Percentiles rank a stretch among this genome's conserved stretches.
These are phyloP conservation scores for Tylopilus felleus DNA, from an alignment of 768 basidiomycete species.

Conservation along the genomic window DNA sequence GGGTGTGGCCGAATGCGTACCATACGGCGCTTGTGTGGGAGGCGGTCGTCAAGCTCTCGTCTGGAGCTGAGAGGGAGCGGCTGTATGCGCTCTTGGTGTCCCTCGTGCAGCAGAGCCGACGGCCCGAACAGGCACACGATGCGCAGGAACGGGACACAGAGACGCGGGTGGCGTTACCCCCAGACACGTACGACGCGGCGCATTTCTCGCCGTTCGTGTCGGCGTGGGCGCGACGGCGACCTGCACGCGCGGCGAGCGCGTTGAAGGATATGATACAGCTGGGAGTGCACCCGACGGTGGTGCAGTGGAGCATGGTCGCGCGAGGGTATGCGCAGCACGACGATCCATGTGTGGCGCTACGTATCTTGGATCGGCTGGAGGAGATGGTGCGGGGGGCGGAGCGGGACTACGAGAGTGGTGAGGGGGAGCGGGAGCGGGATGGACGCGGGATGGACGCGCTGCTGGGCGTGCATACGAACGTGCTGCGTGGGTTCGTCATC, in stretches of 20 bases:
- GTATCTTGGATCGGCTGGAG: constrained; percentile 44
- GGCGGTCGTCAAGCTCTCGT: constrained; percentile 24
- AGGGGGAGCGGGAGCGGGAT: not conserved
- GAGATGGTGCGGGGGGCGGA: not conserved
- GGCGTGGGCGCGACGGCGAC: constrained; percentile 31
- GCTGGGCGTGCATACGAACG: constrained; percentile 36
- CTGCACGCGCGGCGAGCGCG: constrained; percentile 36
- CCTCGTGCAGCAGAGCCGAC: constrained; percentile 12
- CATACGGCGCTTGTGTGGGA: constrained; percentile 38
- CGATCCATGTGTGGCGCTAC: constrained; percentile 34
- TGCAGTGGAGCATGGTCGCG: constrained; percentile 51
- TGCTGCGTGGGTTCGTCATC: constrained; percentile 38
- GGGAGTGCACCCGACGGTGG: constrained; percentile 42
- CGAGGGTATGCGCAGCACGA: constrained; percentile 43
- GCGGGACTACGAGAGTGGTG: not conserved
- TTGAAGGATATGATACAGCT: constrained; percentile 51
- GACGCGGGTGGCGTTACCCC: constrained; percentile 14
- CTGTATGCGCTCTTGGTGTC: constrained; percentile 47
- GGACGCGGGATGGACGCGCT: constrained; percentile 3
- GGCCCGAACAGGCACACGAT: not conserved
- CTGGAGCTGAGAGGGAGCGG: constrained; percentile 23
- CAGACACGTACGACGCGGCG: constrained; percentile 31
- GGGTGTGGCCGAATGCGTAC: constrained; percentile 32
- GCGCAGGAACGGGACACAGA: not conserved
- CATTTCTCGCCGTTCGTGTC: constrained; percentile 56